Evolutionary conservation across 2,329 filamentous ascomycete species (phyloP), one percentile per base, ranked within the genome.

Genomic region (Claviceps citrina): DNA sequence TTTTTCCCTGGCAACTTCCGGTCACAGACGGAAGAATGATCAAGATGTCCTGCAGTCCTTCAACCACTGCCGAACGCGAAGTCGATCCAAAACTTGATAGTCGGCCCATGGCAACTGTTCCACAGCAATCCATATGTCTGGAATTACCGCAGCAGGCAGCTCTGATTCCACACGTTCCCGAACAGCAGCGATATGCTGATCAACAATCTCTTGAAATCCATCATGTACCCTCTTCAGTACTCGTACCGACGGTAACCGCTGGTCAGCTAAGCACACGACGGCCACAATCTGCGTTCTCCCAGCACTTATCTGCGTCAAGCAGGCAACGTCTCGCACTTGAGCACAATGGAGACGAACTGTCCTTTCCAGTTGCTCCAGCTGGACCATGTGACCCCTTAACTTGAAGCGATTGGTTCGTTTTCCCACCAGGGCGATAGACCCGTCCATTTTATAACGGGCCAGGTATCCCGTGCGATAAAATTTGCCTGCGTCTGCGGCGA

Each of bases 221-320:
- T 22, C 30, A 24, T 22, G 9, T 3, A 34, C 12, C 28, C 13
- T 32, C 22, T 20, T 20, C 13, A 41, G 15, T 27, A 12, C 22
- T 16, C n/a, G 9, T 9, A 7, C 12, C 5, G 34, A 33, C 6
- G 40, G 40, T 8, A 41, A 15, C 16, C 32, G n/a, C n/a, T 33
- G 7, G 30, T 41, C 34, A 4, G 26, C 22, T 10, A 41, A 25
- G 39, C 39, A 41, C 5, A 37, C 33, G 13, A 41, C 28, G 19
- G 40, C 40, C 6, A 41, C 34, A 19, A 34, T 15, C 16, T 41
- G 33, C 3, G 34, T 41, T 25, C 40, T 31, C 7, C 34, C 40
- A 24, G 20, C 34, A 12, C 10, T n/a, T 5, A 41, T 41, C 30
- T 34, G 40, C n/a, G 34, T 38, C 40, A 31, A n/a, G 10, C 31